These are phyloP conservation scores for Myxozyma vanderwaltii DNA, from an alignment of 805 yeast genomes.

Conservation along the genomic window DNA sequence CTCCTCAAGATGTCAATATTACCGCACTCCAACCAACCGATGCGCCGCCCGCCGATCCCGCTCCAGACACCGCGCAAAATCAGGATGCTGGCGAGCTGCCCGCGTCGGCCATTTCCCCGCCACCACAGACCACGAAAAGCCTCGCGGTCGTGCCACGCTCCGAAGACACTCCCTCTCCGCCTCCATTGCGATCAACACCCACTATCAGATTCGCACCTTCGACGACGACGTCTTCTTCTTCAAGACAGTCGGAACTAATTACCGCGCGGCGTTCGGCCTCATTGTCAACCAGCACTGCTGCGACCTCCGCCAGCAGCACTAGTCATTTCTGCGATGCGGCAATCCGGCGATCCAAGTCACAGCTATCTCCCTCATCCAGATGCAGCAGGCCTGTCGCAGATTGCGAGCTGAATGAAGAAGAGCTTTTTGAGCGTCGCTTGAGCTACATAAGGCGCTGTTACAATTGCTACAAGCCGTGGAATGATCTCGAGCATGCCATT, in stretches of 20 bases:
- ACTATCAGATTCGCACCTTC: background rate
- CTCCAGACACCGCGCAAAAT: background rate
- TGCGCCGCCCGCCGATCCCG: no score
- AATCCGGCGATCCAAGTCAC: background rate
- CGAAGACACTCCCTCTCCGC: background rate
- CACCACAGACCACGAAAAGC: background rate
- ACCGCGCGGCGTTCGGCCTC: no score
- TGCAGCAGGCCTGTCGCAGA: background rate
- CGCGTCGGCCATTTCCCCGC: background rate
- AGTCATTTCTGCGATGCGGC: background rate
- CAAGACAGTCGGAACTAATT: no score
- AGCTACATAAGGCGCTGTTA: background rate
- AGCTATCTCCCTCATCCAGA: background rate
- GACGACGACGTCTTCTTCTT: no score
- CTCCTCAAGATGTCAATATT: background rate
- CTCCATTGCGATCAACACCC: background rate
- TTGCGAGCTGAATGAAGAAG: constrained; percentile 1
- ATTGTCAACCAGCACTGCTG: background rate
- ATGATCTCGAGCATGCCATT: background rate
- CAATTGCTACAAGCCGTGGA: constrained; percentile 6
- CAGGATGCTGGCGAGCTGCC: background rate
- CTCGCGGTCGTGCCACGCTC: background rate
- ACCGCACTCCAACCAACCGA: background rate
- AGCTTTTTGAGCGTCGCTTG: background rate
- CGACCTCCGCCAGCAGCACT: background rate